Evolutionary conservation across 805 yeast species (phyloP).

Genomic region (Priceomyces haplophilus): DNA sequence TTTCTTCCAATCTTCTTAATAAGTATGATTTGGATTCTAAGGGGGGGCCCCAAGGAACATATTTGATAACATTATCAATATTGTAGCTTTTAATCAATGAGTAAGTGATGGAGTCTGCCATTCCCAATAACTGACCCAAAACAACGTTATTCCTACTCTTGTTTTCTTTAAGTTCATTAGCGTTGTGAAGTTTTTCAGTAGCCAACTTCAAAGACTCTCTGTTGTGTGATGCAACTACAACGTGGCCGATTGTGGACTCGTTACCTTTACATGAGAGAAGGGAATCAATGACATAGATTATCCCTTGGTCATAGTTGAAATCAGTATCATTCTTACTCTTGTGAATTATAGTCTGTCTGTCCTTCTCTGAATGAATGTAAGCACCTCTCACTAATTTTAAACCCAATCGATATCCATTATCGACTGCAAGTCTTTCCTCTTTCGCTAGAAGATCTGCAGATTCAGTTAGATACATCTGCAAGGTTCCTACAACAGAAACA

Average conservation of each 20-base stretch:
- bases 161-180: conserved; percentile 11
- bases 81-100: conserved; percentile 64
- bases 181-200: conserved; percentile 48
- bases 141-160: conserved; percentile 58
- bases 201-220: conserved; percentile 72
- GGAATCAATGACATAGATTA: conserved; percentile 57
- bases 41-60: conserved; percentile 98
- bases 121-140: conserved; percentile 88
- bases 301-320: conserved; percentile 66
- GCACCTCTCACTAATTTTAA: conserved; percentile 94
- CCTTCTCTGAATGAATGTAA: conserved; percentile 83
- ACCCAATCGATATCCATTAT: conserved; percentile 68
- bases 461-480: conserved; percentile 85
- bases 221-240: conserved; percentile 92
- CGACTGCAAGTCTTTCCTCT: conserved; percentile 64
- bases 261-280: conserved; percentile 46
- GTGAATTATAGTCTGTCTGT: conserved; percentile 66
- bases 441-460: conserved; percentile 56
- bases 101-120: conserved; percentile 88
- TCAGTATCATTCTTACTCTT: conserved; percentile 80
- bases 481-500: conserved; percentile 79
- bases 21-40: conserved; percentile 87
- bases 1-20: conserved; percentile 87
- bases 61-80: conserved; percentile 78
- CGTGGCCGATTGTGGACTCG: conserved; percentile 59